phyloP scores from a whole-genome alignment of 2,329 filamentous ascomycete species.

The Mariannaea sp. region DNA sequence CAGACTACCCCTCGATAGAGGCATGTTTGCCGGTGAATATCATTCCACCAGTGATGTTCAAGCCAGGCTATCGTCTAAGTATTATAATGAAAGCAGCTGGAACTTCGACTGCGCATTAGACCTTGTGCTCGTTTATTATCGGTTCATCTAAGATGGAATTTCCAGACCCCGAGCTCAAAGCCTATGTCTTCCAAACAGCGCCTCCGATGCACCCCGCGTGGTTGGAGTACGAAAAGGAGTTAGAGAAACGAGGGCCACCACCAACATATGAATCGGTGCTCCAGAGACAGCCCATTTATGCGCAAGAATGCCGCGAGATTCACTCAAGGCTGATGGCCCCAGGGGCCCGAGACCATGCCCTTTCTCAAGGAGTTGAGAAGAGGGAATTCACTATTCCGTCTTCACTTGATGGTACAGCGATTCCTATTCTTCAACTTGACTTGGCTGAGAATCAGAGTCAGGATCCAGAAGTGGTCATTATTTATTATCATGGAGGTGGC shows the following conservation, averaged over 20 bases:
- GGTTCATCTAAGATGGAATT: constrained; percentile 24
- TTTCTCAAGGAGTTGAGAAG: constrained; percentile 42
- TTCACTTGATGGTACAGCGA: constrained; percentile 39
- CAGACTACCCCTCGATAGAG: constrained; percentile 1
- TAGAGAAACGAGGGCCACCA: constrained; percentile 26
- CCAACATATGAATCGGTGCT: constrained; percentile 30
- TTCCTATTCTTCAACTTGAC: constrained; percentile 46
- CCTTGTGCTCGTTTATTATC: no score
- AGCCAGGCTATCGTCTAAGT: background rate
- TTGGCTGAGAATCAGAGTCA: constrained; percentile 18
- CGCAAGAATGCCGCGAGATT: constrained; percentile 45
- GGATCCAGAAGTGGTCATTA: constrained; percentile 37
- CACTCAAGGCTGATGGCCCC: constrained; percentile 44
- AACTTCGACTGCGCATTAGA: no score
- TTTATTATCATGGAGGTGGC: constrained; percentile 57
- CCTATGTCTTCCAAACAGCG: constrained; percentile 39
- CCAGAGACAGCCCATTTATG: constrained; percentile 48
- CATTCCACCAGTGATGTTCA: constrained; percentile 1
- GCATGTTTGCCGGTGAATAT: background rate
- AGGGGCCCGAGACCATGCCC: constrained; percentile 43
- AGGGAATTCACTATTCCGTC: constrained; percentile 41
- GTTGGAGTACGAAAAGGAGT: constrained; percentile 45
- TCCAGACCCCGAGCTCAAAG: constrained; percentile 26
- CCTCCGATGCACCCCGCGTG: constrained; percentile 49
- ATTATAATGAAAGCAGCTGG: no score